Evolutionary conservation across 192 early-diverging fungal species (phyloP).

Genomic region (Podila epicladia): DNA sequence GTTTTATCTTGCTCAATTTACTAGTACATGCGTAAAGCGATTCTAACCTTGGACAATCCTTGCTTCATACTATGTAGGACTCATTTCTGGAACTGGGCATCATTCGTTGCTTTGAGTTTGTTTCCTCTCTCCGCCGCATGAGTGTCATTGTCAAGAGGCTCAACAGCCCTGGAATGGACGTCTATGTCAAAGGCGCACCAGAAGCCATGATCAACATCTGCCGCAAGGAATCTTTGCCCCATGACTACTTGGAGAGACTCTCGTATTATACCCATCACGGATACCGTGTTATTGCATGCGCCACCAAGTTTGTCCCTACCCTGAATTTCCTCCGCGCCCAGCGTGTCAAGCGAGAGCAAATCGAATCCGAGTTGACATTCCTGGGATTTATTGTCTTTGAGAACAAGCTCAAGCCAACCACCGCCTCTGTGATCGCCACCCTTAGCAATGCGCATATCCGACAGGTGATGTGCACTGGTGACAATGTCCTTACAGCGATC

Average conservation of each 20-base stretch:
- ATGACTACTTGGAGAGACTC: conserved; percentile 83
- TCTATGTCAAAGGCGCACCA: conserved; percentile 98
- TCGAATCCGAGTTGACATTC: conserved; percentile 89
- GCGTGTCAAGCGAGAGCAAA: conserved; percentile 80
- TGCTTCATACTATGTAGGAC: conserved; percentile 8
- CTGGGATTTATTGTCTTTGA: conserved; percentile 98
- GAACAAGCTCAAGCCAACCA: conserved; percentile 96
- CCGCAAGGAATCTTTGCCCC: conserved; percentile 81
- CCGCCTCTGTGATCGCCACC: conserved; percentile 77
- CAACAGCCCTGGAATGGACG: conserved; percentile 71
- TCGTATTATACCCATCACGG: conserved; percentile 93
- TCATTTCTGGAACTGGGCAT: conserved; percentile 77
- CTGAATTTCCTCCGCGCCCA: conserved; percentile 80
- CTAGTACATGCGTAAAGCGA: no score
- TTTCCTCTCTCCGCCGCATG: conserved; percentile 89
- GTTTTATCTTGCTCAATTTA: background rate
- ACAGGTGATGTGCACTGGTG: conserved; percentile 98
- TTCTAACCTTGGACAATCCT: background rate
- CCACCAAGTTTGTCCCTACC: conserved; percentile 74
- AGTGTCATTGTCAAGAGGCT: conserved; percentile 87
- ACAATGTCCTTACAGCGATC: conserved; percentile 97
- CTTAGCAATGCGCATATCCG: conserved; percentile 89
- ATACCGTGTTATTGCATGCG: conserved; percentile 96
- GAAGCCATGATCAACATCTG: conserved; percentile 95
- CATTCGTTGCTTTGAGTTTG: conserved; percentile 94